Evolutionary conservation across 768 basidiomycete genomes (phyloP).

Genomic region (Leucocoprinus leucothites): DNA sequence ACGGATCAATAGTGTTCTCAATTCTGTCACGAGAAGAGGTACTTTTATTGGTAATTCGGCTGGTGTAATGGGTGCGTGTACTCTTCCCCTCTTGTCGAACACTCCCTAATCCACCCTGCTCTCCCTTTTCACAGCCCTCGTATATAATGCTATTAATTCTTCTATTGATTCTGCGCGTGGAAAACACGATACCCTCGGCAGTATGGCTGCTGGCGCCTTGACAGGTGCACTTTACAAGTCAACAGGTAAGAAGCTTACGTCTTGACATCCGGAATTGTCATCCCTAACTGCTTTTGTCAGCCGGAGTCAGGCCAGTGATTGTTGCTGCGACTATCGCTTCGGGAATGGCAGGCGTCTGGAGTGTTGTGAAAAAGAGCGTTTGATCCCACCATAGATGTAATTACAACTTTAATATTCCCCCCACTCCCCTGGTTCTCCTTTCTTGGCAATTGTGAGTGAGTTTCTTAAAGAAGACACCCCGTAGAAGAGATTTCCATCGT

Average conservation of each 20-base stretch:
- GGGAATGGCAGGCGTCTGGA: conserved; percentile 89
- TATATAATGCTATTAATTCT: conserved; percentile 96
- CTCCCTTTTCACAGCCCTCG: conserved; percentile 66
- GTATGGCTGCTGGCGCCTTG: conserved; percentile 87
- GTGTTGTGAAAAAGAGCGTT: conserved; percentile 88
- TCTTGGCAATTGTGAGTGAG: conserved; percentile 39
- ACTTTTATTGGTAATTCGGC: conserved; percentile 98
- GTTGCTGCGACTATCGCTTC: conserved; percentile 89
- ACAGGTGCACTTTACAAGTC: conserved; percentile 93
- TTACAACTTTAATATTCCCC: conserved; percentile 48
- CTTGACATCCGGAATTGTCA: conserved; percentile 30
- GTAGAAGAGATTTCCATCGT: conserved; percentile 24
- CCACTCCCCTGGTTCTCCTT: conserved; percentile 39
- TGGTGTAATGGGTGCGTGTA: conserved; percentile 87
- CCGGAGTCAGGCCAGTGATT: conserved; percentile 87
- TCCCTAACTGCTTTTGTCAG: conserved; percentile 50
- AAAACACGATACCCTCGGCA: conserved; percentile 87
- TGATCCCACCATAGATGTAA: conserved; percentile 50
- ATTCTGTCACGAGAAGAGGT: conserved; percentile 94
- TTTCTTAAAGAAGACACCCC: conserved; percentile 33
- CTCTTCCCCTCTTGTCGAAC: conserved; percentile 25
- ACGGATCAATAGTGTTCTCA: conserved; percentile 95
- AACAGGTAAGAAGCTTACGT: conserved; percentile 67
- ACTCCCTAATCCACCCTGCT: conserved; percentile 22
- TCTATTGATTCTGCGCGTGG: conserved; percentile 86